phyloP scores from a whole-genome alignment of 345 rosid genomes.

The Draba incana region DNA sequence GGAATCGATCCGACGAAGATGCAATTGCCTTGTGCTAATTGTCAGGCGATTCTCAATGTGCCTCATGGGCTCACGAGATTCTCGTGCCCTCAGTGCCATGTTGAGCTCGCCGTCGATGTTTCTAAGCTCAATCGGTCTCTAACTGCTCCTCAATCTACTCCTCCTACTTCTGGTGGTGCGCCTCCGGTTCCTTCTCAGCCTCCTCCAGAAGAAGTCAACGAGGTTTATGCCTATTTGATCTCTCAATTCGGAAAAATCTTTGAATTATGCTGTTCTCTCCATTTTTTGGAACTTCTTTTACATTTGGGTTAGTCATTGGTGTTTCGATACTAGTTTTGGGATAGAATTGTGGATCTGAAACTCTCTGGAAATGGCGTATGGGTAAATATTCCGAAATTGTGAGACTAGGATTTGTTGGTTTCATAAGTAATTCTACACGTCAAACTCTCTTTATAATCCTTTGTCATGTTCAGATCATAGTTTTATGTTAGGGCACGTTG shows the following conservation, averaged over 20 bases:
- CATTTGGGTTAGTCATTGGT: background rate
- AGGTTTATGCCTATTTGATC: conserved; percentile 48
- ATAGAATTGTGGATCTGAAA: conserved; percentile 15
- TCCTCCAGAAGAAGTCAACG: conserved; percentile 84
- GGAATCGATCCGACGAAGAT: conserved; percentile 99
- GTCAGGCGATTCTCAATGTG: conserved; percentile 92
- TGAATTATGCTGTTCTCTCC: conserved; percentile 11
- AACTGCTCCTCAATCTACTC: conserved; percentile 49
- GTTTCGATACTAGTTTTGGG: background rate
- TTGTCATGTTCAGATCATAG: background rate
- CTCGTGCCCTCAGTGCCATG: conserved; percentile 89
- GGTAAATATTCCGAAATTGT: background rate
- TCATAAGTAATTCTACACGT: background rate
- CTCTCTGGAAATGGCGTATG: conserved; percentile 1
- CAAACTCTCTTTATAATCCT: background rate
- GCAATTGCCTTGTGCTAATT: conserved; percentile 92
- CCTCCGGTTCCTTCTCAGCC: conserved; percentile 47
- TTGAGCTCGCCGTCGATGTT: conserved; percentile 83
- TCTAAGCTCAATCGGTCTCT: conserved; percentile 59
- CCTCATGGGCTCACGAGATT: conserved; percentile 88
- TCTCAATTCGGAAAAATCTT: background rate
- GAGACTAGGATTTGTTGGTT: conserved; percentile 1
- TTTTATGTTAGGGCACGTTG: conserved; percentile 15
- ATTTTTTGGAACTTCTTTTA: conserved; percentile 4
- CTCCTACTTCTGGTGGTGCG: conserved; percentile 35